phyloP scores from a whole-genome alignment of 2,329 filamentous ascomycete species.

The Biscogniauxia mediterranea region DNA sequence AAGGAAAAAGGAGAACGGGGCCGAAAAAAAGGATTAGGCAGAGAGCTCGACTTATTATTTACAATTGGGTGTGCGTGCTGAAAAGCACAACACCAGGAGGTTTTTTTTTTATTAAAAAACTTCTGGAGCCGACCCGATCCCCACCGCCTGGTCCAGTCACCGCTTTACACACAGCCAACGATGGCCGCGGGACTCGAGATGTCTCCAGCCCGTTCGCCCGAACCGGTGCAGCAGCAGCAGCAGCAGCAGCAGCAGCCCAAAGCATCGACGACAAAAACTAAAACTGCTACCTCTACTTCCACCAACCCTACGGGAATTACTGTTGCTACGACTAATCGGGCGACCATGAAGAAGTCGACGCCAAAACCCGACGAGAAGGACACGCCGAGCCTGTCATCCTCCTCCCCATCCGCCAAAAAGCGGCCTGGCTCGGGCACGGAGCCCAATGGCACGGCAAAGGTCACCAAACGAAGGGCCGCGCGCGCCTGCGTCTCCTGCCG shows the following conservation, averaged over 20 bases:
- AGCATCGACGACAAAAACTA: conserved; percentile 15
- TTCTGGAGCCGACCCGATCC: not conserved
- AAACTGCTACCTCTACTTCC: conserved; percentile 1
- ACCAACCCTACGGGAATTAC: not conserved
- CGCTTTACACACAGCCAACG: not conserved
- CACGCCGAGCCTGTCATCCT: conserved; percentile 9
- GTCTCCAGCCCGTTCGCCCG: conserved; percentile 26
- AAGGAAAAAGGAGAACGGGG: not conserved
- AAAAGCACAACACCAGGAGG: not conserved
- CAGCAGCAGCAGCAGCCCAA: conserved; percentile 5
- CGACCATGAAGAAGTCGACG: conserved; percentile 15
- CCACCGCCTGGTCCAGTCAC: not conserved
- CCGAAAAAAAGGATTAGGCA: not conserved
- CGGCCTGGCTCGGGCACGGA: conserved; percentile 32
- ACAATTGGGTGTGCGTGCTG: too few relatives aligned
- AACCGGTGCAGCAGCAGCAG: conserved; percentile 7
- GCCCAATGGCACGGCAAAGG: conserved; percentile 42
- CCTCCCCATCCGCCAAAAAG: conserved; percentile 29
- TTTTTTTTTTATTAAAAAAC: not conserved
- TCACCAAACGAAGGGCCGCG: conserved; percentile 79
- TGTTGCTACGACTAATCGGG: not conserved
- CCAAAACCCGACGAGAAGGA: conserved; percentile 17
- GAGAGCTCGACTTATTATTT: not conserved
- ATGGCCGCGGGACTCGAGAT: conserved; percentile 26
- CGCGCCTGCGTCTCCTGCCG: conserved; percentile 82